Percentiles rank a stretch among this genome's conserved stretches.
Evolutionary conservation across 495 filamentous ascomycete species (phyloP).

Genomic region (Penicillium egyptiacum): DNA sequence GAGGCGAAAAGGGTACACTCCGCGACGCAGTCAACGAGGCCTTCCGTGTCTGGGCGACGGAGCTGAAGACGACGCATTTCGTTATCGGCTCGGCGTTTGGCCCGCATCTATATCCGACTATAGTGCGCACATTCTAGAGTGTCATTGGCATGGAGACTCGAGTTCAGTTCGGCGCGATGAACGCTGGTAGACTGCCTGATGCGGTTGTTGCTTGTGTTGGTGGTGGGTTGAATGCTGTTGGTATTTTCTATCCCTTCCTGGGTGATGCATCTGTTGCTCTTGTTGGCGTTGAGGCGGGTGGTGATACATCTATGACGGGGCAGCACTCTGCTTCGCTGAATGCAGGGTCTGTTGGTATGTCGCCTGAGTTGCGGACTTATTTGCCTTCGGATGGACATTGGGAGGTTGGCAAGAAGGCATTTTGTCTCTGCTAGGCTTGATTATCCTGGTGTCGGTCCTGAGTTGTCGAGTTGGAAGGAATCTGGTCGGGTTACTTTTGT

Average conservation of each 20-base stretch:
- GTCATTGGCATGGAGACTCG: slow-evolving; percentile 92
- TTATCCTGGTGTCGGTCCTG: slow-evolving; percentile 92
- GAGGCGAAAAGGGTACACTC: slow-evolving; percentile 67
- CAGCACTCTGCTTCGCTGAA: slow-evolving; percentile 82
- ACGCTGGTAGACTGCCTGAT: slow-evolving; percentile 71
- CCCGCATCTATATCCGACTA: slow-evolving; percentile 92
- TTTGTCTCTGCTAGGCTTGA: slow-evolving; percentile 91
- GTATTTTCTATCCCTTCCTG: slow-evolving; percentile 95
- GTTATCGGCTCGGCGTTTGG: slow-evolving; percentile 94
- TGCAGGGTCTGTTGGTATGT: slow-evolving; percentile 79
- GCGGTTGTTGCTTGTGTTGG: slow-evolving; percentile 97
- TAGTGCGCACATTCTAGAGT: slow-evolving; percentile 92
- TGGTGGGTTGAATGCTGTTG: slow-evolving; percentile 83
- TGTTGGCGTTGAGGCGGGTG: slow-evolving; percentile 79
- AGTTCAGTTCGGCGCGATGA: slow-evolving; percentile 70
- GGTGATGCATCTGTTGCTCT: slow-evolving; percentile 79
- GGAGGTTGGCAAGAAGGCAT: slow-evolving; percentile 88
- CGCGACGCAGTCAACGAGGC: slow-evolving; percentile 94
- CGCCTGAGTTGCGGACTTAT: slow-evolving; percentile 91
- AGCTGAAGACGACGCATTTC: slow-evolving; percentile 86
- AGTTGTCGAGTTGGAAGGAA: slow-evolving; percentile 88
- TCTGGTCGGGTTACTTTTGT: slow-evolving; percentile 77
- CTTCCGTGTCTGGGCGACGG: slow-evolving; percentile 79
- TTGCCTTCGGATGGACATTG: slow-evolving; percentile 83
- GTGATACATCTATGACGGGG: slow-evolving; percentile 73